Evolutionary conservation across 306 rosid genomes (phyloP), one percentile per base, ranked within the genome.

Genomic region (Glycine latifolia): DNA sequence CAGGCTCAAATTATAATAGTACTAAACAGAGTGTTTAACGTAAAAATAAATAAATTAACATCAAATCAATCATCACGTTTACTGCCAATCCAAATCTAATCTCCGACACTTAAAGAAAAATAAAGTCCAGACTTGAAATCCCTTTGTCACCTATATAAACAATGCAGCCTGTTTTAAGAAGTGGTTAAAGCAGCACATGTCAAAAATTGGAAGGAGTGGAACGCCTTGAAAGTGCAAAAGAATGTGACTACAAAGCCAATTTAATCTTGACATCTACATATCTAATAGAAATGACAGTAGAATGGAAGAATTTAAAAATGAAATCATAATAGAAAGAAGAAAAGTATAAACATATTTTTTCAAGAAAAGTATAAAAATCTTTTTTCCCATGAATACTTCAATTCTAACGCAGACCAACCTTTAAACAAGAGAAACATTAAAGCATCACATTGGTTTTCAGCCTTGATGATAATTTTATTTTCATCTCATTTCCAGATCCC

Each of bases 311-410:
- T 55, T 61, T 48, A 12, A 53, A 52, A 78, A 73, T 20, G 44
- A 58, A 67, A 79, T 48, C n/a, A 52, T 26, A 68, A 11, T 54
- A 84, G 65, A 47, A 60, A 79, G 65, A 47, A 54, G 79, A 69
- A 59, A 62, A 35, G 59, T 37, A 17, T 37, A 26, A 69, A 59
- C 71, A 67, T 61, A 8, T 2, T 54, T 52, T 65, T 20, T 20
- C 20, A 20, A 20, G 79, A 69, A 59, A 62, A 35, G 59, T 37
- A 17, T 37, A 26, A 69, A 59, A 65, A 67, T 61, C 8, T 2
- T 54, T 52, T 65, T 33, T 12, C 46, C 48, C 3, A 59, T 44
- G 17, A 17, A 44, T 10, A 44, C 33, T 83, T 53, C 16, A 71
- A 67, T 56, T 79, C 31, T 8, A 71, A 67, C n/a, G 54, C 60